These are phyloP conservation scores for Venturia nashicola DNA, from an alignment of 2,329 filamentous ascomycete genomes.

Conservation along the genomic window DNA sequence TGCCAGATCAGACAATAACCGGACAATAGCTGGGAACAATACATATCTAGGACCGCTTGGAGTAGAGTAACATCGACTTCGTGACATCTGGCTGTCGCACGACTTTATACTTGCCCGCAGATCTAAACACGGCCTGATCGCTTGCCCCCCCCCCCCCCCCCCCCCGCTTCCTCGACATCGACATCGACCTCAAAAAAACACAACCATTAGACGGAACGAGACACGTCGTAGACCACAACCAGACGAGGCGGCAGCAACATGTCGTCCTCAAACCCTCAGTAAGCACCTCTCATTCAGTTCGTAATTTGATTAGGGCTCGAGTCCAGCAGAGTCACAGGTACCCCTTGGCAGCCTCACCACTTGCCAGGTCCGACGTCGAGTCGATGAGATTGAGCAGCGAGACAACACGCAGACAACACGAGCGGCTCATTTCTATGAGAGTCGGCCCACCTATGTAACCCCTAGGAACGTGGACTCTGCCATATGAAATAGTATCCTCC, in stretches of 20 bases:
- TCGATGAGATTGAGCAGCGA: neutral
- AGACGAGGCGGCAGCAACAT: neutral
- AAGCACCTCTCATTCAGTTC: neutral
- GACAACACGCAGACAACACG: neutral
- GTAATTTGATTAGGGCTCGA: neutral
- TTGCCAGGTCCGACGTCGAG: neutral
- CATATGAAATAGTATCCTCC: neutral
- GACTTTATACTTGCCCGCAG: neutral
- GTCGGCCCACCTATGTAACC: neutral
- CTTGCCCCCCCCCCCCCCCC: too few relatives aligned
- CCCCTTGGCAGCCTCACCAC: neutral
- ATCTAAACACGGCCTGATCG: neutral
- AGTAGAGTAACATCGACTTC: neutral
- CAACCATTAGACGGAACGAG: neutral
- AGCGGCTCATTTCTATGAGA: neutral
- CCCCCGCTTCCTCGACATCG: neutral
- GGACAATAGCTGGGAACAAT: neutral
- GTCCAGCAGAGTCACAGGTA: neutral
- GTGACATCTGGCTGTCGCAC: neutral
- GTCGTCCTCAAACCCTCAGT: slow-evolving; percentile 3
- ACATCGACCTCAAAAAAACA: neutral
- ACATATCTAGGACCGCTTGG: neutral
- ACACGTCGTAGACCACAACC: neutral
- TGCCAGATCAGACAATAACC: neutral
- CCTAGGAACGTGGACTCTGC: neutral